Evolutionary conservation across 306 rosid genomes (phyloP).

Genomic region (Mimosa pudica): DNA sequence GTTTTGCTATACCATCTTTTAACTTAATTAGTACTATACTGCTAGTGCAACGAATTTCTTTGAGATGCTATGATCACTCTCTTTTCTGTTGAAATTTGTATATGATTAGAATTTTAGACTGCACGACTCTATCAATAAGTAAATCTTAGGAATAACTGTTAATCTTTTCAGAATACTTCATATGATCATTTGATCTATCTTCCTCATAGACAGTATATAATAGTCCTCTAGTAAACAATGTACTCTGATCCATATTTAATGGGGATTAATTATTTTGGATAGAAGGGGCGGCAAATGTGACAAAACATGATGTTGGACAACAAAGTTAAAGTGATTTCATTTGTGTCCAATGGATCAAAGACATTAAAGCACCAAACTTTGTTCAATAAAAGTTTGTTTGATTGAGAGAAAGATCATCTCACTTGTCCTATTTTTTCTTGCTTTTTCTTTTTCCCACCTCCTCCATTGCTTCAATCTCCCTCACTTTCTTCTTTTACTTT

Average conservation of each 20-base stretch:
- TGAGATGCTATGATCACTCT: neutral
- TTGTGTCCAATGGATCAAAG: constrained; percentile 50
- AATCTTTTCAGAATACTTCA: too few species aligned
- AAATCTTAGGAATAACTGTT: too few species aligned
- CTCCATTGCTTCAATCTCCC: constrained; percentile 21
- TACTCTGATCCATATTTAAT: neutral
- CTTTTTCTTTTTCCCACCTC: constrained; percentile 38
- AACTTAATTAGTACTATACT: neutral
- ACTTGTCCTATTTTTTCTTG: constrained; percentile 44
- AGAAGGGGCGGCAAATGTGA: constrained; percentile 6
- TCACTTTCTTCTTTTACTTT: constrained; percentile 38
- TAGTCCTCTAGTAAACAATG: neutral
- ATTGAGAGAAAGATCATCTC: constrained; percentile 52
- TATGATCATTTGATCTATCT: neutral
- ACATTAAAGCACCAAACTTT: constrained; percentile 50
- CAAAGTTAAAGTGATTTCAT: constrained; percentile 48
- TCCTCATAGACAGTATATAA: too few species aligned
- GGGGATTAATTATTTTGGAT: neutral
- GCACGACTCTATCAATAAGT: too few species aligned
- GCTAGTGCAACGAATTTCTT: neutral
- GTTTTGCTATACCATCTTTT: neutral
- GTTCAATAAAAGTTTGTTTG: constrained; percentile 26
- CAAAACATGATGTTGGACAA: constrained; percentile 39
- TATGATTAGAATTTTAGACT: neutral
- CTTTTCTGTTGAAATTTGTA: neutral